Evolutionary conservation across 768 basidiomycete genomes (phyloP).

Genomic region (Russula vinacea): DNA sequence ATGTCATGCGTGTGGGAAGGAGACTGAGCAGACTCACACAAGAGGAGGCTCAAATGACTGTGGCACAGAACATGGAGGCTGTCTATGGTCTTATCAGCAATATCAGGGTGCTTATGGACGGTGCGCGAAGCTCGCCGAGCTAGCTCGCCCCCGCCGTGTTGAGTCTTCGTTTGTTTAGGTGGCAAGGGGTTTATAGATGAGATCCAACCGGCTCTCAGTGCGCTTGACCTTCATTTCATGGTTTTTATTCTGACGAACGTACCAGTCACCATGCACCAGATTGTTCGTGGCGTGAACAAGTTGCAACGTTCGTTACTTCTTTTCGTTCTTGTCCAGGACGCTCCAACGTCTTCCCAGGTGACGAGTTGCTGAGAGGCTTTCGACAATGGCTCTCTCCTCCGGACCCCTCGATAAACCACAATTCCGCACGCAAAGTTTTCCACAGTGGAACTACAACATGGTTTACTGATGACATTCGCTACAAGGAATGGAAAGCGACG

Average conservation of each 20-base stretch:
- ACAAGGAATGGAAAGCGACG: conserved; percentile 12
- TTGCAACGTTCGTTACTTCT: conserved; percentile 1
- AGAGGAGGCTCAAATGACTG: background rate
- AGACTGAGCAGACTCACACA: conserved; percentile 14
- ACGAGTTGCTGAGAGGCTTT: conserved; percentile 4
- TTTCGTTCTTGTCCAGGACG: background rate
- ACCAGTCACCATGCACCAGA: conserved; percentile 4
- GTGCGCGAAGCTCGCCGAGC: background rate
- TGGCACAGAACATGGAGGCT: conserved; percentile 7
- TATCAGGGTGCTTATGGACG: conserved; percentile 5
- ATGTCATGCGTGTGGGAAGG: background rate
- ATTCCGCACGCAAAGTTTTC: background rate
- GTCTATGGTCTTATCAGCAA: conserved; percentile 14
- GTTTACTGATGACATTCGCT: conserved; percentile 8
- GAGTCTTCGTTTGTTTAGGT: background rate
- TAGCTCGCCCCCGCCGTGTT: background rate
- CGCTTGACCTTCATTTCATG: background rate
- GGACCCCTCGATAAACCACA: conserved; percentile 12
- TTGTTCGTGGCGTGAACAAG: background rate
- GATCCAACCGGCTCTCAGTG: conserved; percentile 14
- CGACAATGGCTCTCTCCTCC: conserved; percentile 19
- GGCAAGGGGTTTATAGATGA: background rate
- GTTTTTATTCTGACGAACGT: background rate
- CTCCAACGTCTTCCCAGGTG: background rate
- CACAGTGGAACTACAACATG: conserved; percentile 14